A percentile compares a stretch with the other conserved stretches of the same genome.
Evolutionary conservation across 2,329 filamentous ascomycete genomes (phyloP).

Genomic region (Byssoonygena ceratinophila): DNA sequence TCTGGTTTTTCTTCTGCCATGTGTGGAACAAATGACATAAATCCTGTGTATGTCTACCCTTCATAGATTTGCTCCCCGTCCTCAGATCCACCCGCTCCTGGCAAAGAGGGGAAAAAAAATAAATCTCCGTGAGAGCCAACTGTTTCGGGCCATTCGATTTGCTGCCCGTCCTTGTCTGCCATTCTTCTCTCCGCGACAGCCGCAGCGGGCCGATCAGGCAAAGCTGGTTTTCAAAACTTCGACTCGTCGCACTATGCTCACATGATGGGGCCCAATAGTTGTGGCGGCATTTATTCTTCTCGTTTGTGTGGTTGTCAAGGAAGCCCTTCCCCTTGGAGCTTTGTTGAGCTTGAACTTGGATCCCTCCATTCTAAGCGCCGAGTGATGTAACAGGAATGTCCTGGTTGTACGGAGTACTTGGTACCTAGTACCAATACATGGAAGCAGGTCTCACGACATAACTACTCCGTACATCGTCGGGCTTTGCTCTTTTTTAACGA

Average conservation of each 20-base stretch:
- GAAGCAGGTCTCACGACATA: constrained; percentile 2
- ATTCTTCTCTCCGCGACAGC: constrained; percentile 4
- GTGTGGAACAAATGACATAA: constrained; percentile 8
- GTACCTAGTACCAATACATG: not conserved
- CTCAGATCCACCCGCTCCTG: too few relatives aligned
- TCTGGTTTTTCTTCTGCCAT: not conserved
- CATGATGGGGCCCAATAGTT: constrained; percentile 9
- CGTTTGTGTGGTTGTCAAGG: not conserved
- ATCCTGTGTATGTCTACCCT: not conserved
- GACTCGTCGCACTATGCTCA: not conserved
- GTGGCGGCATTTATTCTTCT: not conserved
- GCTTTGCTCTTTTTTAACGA: constrained; percentile 1
- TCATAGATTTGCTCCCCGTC: too few relatives aligned
- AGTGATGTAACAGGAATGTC: constrained; percentile 3
- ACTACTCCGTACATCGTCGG: too few relatives aligned
- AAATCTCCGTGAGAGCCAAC: not conserved
- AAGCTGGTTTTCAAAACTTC: not conserved
- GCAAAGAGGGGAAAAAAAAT: not conserved
- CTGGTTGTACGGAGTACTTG: not conserved
- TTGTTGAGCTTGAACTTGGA: not conserved
- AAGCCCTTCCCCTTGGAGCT: too few relatives aligned
- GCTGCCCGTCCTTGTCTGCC: not conserved
- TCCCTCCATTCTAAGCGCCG: constrained; percentile 4
- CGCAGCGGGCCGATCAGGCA: constrained; percentile 4
- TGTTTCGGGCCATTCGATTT: not conserved